A percentile compares a stretch with the other conserved stretches of the same genome.
Evolutionary conservation across 805 yeast species (phyloP).

Genomic region (Kluyveromyces dobzhanskii): DNA sequence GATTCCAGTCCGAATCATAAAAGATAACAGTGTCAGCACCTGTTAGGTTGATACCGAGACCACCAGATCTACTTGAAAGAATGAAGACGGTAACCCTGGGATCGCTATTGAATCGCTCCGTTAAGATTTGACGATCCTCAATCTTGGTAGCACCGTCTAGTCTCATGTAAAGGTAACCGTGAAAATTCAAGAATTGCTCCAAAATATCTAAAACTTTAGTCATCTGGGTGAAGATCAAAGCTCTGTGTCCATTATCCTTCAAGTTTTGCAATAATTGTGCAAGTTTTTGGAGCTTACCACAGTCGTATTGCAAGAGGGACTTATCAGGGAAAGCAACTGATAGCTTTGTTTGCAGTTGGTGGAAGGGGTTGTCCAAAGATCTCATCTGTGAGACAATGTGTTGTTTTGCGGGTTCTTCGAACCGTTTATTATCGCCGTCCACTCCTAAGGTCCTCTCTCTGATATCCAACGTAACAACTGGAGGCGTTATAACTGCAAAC

Average conservation of each 20-base stretch:
- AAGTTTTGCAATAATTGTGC: slow-evolving; percentile 69
- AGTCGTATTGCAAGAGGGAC: slow-evolving; percentile 83
- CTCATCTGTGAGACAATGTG: slow-evolving; percentile 6
- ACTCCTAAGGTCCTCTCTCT: slow-evolving; percentile 32
- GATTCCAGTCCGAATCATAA: slow-evolving; percentile 99
- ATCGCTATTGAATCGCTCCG: slow-evolving; percentile 88
- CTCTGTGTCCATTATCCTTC: slow-evolving; percentile 84
- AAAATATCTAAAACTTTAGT: slow-evolving; percentile 89
- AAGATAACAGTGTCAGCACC: slow-evolving; percentile 99
- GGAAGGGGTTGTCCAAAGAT: slow-evolving; percentile 46
- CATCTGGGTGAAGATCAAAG: slow-evolving; percentile 95
- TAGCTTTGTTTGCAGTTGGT: slow-evolving; percentile 73
- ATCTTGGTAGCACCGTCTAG: slow-evolving; percentile 96
- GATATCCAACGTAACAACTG: slow-evolving; percentile 70
- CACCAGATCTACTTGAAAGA: slow-evolving; percentile 94
- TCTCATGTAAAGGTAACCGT: slow-evolving; percentile 90
- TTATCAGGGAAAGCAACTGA: slow-evolving; percentile 97
- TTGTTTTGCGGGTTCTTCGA: slow-evolving; percentile 14
- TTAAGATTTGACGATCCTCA: slow-evolving; percentile 90
- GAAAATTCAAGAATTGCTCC: slow-evolving; percentile 87
- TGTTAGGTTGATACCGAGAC: slow-evolving; percentile 91
- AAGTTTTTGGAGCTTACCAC: slow-evolving; percentile 89
- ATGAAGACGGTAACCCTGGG: slow-evolving; percentile 83
- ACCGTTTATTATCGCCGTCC: slow-evolving; percentile 22
- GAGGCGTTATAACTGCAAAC: slow-evolving; percentile 82